A percentile compares a stretch with the other conserved stretches of the same genome.
These are phyloP conservation scores for Dictyophora rubrovolvata DNA, from an alignment of 768 basidiomycete genomes.

Conservation along the genomic window DNA sequence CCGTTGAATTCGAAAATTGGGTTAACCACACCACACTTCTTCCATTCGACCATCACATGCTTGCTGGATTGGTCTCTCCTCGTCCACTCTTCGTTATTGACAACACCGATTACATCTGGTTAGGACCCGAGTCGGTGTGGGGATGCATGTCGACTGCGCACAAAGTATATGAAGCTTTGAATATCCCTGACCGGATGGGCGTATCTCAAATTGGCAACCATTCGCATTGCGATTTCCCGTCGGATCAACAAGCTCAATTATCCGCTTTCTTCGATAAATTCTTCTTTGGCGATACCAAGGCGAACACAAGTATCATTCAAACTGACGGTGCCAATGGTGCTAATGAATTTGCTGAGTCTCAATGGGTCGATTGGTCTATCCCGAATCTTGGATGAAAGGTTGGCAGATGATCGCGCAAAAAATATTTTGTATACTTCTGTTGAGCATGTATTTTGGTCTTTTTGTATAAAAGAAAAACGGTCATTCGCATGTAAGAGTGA, in stretches of 20 bases:
- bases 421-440: neutral
- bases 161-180: slow-evolving; percentile 41
- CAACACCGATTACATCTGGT: slow-evolving; percentile 47
- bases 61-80: slow-evolving; percentile 46
- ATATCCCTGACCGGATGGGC: slow-evolving; percentile 37
- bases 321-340: slow-evolving; percentile 25
- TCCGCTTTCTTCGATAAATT: slow-evolving; percentile 49
- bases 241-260: slow-evolving; percentile 32
- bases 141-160: slow-evolving; percentile 43
- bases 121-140: slow-evolving; percentile 39
- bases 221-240: slow-evolving; percentile 46
- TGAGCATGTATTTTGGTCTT: neutral
- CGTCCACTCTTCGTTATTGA: slow-evolving; percentile 43
- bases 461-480: neutral
- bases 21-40: slow-evolving; percentile 34
- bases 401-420: neutral
- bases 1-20: slow-evolving; percentile 36
- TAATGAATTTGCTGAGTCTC: slow-evolving; percentile 25
- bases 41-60: slow-evolving; percentile 52
- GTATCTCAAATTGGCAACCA: slow-evolving; percentile 46
- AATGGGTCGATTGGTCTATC: slow-evolving; percentile 42
- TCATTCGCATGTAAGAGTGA: too few relatives aligned
- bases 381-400: slow-evolving; percentile 28
- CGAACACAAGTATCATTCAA: slow-evolving; percentile 30
- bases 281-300: slow-evolving; percentile 33